Evolutionary conservation across 1,284 basidiomycete genomes (phyloP), one percentile per base, ranked within the genome.

Genomic region (Melampsora abietis-canadensis): DNA sequence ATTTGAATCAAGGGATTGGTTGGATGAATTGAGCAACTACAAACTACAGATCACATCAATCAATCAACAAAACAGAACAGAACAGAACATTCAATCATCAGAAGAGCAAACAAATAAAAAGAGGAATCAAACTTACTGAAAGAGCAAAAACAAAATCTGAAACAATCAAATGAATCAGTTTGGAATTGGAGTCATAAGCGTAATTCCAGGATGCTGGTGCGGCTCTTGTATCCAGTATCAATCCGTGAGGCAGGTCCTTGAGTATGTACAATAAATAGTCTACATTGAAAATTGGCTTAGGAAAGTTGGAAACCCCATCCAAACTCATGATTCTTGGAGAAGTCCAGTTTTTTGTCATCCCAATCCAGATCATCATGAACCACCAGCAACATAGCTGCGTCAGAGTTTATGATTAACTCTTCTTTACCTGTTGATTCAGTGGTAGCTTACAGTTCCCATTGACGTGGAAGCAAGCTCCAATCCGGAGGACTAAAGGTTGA

Each of bases 281-380:
- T 31, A 77, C 79, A 79, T 98, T 98, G 65, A 89, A 91, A 64
- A 98, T 85, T 0, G 94, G 93, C 76, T 91, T 85, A 84, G 90
- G 90, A 88, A 67, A 96, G 89, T 76, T 85, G 85, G 84, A 97
- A 86, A 0, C 98, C 96, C 95, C 94, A 98, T 0, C 94, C 96
- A 80, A 92, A 94, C 77, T 90, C 88, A 79, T 94, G 90, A 19
- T 83, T 82, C 17, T 83, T 80, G 19, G 77, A 79, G 31, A 78
- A 80, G 12, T 59, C 86, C 80, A 63, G 86, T 54, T 57, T 17
- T 4, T 81, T 83, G 80, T 97, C 94, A 10, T 89, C 85, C 0
- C 81, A 82, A 81, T 98, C 94, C 64, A 83, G 78, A 80, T 98
- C 96, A 78, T 95, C 87, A 79, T 94, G 92, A 0, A 95, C 95